Base-by-base conservation (phyloP, 2,329 filamentous ascomycete genomes). In the Xylariaceae sp. region DNA sequence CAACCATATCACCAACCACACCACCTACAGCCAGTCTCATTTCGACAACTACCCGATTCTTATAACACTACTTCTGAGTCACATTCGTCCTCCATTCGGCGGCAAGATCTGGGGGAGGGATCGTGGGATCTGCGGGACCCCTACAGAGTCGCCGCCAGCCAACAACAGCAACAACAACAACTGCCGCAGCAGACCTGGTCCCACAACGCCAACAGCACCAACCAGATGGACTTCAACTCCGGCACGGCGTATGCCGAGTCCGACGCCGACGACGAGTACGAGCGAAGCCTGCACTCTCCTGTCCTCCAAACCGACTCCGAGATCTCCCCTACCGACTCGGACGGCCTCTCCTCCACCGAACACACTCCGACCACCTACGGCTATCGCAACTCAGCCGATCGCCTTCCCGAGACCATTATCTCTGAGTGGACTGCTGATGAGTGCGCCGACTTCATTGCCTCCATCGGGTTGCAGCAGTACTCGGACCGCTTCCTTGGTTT, bases 401-500 rank as follows among this genome's bases (percentile, higher is more conserved):
- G 80, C 47, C 75, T 88, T 57, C 87, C 87, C 58, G 85, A 87
- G 62, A 87, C 86, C 42, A 81, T 87, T 64, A 87, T 92, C 59
- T 83, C 83, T 31, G 85, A 90, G 61, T 94, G 88, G 88, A 85
- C 85, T 2, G 85, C 83, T 14, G 89, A 95, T 52, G 90, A 97
- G 71, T 91, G 89, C 70, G 90, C 90, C 58, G 90, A 95, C 62
- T 97, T 95, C 65, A 81, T 96, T 59, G 80, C 83, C 48, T 84
- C 83, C 53, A 80, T 96, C 62, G 89, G 89, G 32, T 72, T 96
- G 61, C 77, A 82, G 58, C 89, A 95, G 67, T 96, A 96, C 71
- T 84, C 87, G 50, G 85, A 90, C 63, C 77, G 77, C 18, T 95
- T 96, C 67, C 75, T 94, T 69, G 89, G 90, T 95, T 74, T 63